Conservation (phyloP, 345 rosid genomes). For the Eucalyptus tenuipes region DNA sequence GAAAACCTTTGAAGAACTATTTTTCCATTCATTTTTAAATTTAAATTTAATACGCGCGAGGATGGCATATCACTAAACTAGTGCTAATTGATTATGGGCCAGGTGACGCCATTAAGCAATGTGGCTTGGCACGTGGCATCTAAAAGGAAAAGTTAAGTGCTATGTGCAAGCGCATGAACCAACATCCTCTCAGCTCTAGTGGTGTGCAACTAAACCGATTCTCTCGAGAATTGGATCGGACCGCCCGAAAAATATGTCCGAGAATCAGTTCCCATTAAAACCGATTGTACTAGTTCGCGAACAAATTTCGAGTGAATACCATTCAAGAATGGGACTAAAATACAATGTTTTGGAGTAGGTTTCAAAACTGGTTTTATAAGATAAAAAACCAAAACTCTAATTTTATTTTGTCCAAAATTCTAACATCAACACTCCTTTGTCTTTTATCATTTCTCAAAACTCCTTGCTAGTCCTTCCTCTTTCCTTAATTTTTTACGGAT, state of each 20-base stretch:
- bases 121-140: neutral
- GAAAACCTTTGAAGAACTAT: neutral
- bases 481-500: too few relatives aligned
- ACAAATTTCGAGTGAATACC: too few relatives aligned
- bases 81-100: neutral
- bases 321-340: fast-evolving
- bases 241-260: too few relatives aligned
- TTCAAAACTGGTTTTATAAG: too few relatives aligned
- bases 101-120: neutral
- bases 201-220: too few relatives aligned
- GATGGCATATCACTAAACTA: neutral
- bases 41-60: neutral
- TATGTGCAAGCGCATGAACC: neutral
- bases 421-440: too few relatives aligned
- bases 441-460: too few relatives aligned
- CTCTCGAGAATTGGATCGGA: fast-evolving
- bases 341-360: too few relatives aligned
- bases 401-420: too few relatives aligned
- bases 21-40: neutral
- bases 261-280: fast-evolving
- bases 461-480: too few relatives aligned
- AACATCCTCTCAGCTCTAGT: neutral
- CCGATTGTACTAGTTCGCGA: fast-evolving
- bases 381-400: too few relatives aligned
- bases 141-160: neutral